Percentiles rank a stretch among this genome's conserved stretches.
These are phyloP conservation scores for Cinnamomum chago DNA, from an alignment of 164 flowering plant genomes.

Conservation along the genomic window DNA sequence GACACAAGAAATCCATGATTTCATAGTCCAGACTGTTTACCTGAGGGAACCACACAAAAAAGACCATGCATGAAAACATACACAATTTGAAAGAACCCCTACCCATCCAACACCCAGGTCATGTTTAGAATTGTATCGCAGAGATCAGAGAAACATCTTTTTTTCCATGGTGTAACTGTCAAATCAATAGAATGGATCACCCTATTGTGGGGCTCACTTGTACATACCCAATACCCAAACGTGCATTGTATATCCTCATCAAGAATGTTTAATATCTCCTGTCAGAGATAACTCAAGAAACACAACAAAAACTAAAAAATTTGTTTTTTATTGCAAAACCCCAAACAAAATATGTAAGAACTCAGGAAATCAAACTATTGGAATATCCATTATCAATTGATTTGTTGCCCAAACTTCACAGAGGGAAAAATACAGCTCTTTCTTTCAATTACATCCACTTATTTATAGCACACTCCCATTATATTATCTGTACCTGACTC, in stretches of 20 bases:
- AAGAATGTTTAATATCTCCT: background rate
- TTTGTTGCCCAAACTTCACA: background rate
- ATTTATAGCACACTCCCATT: background rate
- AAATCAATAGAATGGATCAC: background rate
- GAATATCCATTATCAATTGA: background rate
- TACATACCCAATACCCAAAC: background rate
- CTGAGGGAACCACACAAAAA: too few species aligned
- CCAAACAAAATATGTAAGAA: background rate
- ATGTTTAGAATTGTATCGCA: too few species aligned
- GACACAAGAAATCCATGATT: too few species aligned
- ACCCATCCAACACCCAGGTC: too few species aligned
- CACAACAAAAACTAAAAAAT: background rate
- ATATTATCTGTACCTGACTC: slow-evolving; percentile 64
- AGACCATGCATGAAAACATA: too few species aligned
- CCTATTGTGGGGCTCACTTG: background rate
- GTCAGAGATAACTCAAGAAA: background rate
- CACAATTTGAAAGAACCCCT: too few species aligned
- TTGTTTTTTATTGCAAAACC: background rate
- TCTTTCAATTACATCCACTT: background rate
- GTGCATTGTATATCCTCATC: background rate
- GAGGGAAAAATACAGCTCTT: background rate
- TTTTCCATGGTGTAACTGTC: background rate
- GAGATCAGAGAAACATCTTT: background rate
- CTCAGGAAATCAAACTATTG: background rate
- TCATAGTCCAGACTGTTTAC: too few species aligned